Conservation (phyloP, 1,139 yeast genomes). For the Geotrichum cucujoidarum region DNA sequence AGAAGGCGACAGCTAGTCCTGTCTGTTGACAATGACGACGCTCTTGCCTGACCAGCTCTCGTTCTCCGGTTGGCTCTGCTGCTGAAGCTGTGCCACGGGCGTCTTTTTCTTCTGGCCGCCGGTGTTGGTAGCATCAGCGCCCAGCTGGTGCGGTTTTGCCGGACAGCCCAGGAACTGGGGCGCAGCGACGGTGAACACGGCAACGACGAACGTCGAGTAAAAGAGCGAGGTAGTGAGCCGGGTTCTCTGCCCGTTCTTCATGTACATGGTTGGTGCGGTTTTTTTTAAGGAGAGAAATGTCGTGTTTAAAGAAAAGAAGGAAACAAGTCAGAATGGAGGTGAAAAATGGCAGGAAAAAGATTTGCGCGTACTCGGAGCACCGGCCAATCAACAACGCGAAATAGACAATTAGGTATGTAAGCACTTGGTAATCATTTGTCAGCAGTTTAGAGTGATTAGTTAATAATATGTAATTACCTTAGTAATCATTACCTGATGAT, state of each 20-base stretch:
- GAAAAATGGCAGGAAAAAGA: no score
- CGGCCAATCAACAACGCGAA: no score
- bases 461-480: no score
- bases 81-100: constrained; percentile 5
- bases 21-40: constrained; percentile 3
- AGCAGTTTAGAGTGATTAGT: no score
- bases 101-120: no score
- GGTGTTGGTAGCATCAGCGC: constrained; percentile 28
- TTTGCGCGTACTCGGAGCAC: no score
- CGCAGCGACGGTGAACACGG: constrained; percentile 64
- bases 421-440: no score
- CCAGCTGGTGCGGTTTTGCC: constrained; percentile 42
- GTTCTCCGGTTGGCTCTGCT: constrained; percentile 2
- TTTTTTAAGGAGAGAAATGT: no score
- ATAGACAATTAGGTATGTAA: no score
- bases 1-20: neutral
- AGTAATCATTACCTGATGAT: no score
- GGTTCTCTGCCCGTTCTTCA: constrained; percentile 54
- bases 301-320: no score
- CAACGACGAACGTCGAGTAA: constrained; percentile 69
- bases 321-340: no score
- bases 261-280: constrained; percentile 37
- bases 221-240: constrained; percentile 61
- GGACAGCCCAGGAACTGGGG: constrained; percentile 75
- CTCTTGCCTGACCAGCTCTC: constrained; percentile 3